Evolutionary conservation across 2,329 filamentous ascomycete genomes (phyloP).

Genomic region (Pyrenophora teres): DNA sequence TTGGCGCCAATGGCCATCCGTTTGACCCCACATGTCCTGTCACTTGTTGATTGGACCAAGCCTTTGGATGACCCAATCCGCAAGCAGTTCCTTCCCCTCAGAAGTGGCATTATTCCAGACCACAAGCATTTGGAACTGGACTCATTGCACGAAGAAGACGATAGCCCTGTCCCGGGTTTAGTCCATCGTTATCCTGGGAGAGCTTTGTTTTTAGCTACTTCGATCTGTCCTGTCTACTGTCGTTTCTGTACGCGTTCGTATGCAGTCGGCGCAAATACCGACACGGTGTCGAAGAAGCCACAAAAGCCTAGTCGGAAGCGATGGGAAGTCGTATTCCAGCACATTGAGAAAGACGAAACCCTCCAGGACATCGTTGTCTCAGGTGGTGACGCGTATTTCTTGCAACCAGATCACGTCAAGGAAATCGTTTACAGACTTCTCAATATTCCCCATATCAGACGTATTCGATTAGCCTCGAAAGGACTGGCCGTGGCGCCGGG

Average conservation of each 20-base stretch:
- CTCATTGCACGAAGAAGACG: slow-evolving; percentile 62
- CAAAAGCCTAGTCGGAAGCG: slow-evolving; percentile 50
- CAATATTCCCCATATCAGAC: slow-evolving; percentile 61
- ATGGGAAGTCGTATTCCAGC: slow-evolving; percentile 63
- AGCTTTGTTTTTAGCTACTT: slow-evolving; percentile 64
- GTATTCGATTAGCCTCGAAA: slow-evolving; percentile 66
- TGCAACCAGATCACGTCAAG: slow-evolving; percentile 58
- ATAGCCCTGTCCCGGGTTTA: slow-evolving; percentile 62
- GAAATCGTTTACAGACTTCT: slow-evolving; percentile 61
- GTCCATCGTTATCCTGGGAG: slow-evolving; percentile 69
- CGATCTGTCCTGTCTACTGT: slow-evolving; percentile 67
- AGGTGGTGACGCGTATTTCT: slow-evolving; percentile 65
- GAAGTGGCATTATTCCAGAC: slow-evolving; percentile 58
- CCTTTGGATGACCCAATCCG: slow-evolving; percentile 64
- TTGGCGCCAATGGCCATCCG: slow-evolving; percentile 64
- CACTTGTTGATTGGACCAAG: slow-evolving; percentile 63
- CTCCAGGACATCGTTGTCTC: slow-evolving; percentile 66
- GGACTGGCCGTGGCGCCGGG: slow-evolving; percentile 64
- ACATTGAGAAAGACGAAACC: slow-evolving; percentile 58
- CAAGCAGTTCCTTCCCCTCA: slow-evolving; percentile 64
- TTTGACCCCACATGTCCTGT: slow-evolving; percentile 64
- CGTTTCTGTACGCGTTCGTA: slow-evolving; percentile 66
- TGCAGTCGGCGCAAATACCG: slow-evolving; percentile 61
- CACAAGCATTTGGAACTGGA: slow-evolving; percentile 62
- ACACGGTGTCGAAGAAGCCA: slow-evolving; percentile 51